Conservation (phyloP, 495 filamentous ascomycete species). For the Xylaria telfairii region DNA sequence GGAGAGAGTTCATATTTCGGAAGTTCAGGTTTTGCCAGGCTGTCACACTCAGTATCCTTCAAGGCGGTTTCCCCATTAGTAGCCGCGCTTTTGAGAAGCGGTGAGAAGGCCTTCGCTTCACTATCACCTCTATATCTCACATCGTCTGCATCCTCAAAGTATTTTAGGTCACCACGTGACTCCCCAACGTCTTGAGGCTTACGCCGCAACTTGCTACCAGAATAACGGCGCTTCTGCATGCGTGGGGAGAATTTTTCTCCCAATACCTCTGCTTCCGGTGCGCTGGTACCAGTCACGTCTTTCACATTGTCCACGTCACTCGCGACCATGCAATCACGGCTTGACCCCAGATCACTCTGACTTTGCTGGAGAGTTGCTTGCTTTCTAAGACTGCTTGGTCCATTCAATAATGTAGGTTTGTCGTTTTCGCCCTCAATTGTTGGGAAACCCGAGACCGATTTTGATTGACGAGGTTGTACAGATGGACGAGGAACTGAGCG, state of each 20-base stretch:
- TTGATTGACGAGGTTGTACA: slow-evolving; percentile 37
- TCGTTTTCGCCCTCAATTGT: slow-evolving; percentile 18
- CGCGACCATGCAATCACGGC: slow-evolving; percentile 18
- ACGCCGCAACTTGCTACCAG: slow-evolving; percentile 76
- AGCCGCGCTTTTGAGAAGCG: slow-evolving; percentile 62
- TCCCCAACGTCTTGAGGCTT: slow-evolving; percentile 67
- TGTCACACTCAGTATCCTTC: neutral
- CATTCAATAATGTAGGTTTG: slow-evolving; percentile 8
- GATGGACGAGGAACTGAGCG: slow-evolving; percentile 57
- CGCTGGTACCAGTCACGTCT: slow-evolving; percentile 61
- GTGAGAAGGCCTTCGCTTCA: slow-evolving; percentile 73
- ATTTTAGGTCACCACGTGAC: slow-evolving; percentile 74
- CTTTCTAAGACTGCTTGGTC: slow-evolving; percentile 20
- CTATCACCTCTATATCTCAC: slow-evolving; percentile 81
- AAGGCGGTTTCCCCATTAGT: slow-evolving; percentile 14
- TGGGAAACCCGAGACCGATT: neutral
- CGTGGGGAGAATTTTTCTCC: slow-evolving; percentile 41
- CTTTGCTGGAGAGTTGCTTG: slow-evolving; percentile 34
- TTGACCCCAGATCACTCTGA: slow-evolving; percentile 41
- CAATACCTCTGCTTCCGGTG: slow-evolving; percentile 59
- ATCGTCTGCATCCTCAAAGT: slow-evolving; percentile 76
- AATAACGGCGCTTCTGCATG: slow-evolving; percentile 70
- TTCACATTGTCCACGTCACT: slow-evolving; percentile 39
- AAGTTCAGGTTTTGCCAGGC: neutral
- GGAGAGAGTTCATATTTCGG: slow-evolving; percentile 35